phyloP scores from a whole-genome alignment of 2,329 filamentous ascomycete genomes.

The Monascus ruber region DNA sequence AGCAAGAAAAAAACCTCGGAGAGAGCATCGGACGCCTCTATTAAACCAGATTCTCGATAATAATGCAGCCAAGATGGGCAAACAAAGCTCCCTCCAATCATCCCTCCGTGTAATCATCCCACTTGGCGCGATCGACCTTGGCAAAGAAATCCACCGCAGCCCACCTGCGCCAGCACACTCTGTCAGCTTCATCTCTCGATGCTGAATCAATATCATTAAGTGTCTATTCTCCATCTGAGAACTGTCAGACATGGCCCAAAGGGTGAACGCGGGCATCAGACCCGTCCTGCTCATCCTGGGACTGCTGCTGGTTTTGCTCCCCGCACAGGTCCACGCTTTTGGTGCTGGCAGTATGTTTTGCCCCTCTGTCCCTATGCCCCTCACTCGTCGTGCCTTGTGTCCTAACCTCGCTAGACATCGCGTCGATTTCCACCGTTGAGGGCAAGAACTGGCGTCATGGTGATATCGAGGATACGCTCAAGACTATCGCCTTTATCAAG shows the following conservation, averaged over 20 bases:
- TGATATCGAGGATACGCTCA: slow-evolving; percentile 73
- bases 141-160: too few relatives aligned
- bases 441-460: slow-evolving; percentile 44
- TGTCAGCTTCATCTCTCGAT: too few relatives aligned
- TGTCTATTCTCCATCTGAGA: neutral
- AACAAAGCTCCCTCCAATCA: too few relatives aligned
- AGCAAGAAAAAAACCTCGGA: too few relatives aligned
- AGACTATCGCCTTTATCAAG: slow-evolving; percentile 62
- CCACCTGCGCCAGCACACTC: too few relatives aligned
- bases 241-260: neutral
- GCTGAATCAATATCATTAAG: neutral
- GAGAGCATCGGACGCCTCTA: too few relatives aligned
- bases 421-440: slow-evolving; percentile 39
- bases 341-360: slow-evolving; percentile 33
- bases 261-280: slow-evolving; percentile 12
- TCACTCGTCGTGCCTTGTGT: neutral
- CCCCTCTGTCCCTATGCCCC: neutral
- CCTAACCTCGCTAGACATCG: slow-evolving; percentile 27
- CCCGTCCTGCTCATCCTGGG: slow-evolving; percentile 24
- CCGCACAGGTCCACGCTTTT: slow-evolving; percentile 30
- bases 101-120: too few relatives aligned
- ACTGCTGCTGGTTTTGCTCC: slow-evolving; percentile 26
- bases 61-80: too few relatives aligned
- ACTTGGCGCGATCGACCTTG: too few relatives aligned
- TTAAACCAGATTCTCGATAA: too few relatives aligned